phyloP scores from a whole-genome alignment of 345 rosid species.

The Hibiscus syriacus region DNA sequence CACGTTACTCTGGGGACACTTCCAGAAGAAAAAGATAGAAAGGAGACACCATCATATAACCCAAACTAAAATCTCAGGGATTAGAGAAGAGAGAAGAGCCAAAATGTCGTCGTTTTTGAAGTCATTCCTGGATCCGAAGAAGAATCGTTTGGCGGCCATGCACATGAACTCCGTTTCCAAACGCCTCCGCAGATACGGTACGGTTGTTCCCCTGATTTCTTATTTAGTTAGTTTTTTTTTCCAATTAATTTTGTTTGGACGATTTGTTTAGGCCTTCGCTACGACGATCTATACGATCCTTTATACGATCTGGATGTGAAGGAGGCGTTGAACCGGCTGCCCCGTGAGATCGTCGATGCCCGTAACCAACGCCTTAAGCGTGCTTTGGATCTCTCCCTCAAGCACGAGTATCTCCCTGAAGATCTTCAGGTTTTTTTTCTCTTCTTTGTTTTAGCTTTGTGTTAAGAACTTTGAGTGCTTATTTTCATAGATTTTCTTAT shows the following conservation, averaged over 20 bases:
- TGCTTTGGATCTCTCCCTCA: conserved; percentile 97
- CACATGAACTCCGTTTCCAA: conserved; percentile 64
- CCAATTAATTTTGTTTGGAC: neutral
- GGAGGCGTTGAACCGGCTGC: conserved; percentile 83
- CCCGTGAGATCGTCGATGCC: conserved; percentile 87
- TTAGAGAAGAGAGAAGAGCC: neutral
- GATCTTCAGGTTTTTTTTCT: conserved; percentile 57
- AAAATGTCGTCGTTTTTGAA: neutral
- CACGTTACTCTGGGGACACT: too few relatives aligned
- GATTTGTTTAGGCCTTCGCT: conserved; percentile 54
- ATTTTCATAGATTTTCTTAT: neutral
- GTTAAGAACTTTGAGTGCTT: neutral
- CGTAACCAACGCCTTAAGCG: conserved; percentile 97
- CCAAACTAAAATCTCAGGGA: neutral
- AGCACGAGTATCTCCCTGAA: conserved; percentile 79
- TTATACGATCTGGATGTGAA: conserved; percentile 73
- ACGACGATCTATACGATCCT: conserved; percentile 87
- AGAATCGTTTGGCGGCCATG: conserved; percentile 49
- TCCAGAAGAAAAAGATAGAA: neutral
- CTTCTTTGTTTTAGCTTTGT: neutral
- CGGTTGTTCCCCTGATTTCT: conserved; percentile 16
- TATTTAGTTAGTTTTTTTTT: too few relatives aligned
- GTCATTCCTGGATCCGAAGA: conserved; percentile 52
- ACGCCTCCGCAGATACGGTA: conserved; percentile 74
- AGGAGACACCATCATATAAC: neutral